These are phyloP conservation scores for Fusarium neocosmosporiellum DNA, from an alignment of 2,329 filamentous ascomycete species.

Conservation along the genomic window DNA sequence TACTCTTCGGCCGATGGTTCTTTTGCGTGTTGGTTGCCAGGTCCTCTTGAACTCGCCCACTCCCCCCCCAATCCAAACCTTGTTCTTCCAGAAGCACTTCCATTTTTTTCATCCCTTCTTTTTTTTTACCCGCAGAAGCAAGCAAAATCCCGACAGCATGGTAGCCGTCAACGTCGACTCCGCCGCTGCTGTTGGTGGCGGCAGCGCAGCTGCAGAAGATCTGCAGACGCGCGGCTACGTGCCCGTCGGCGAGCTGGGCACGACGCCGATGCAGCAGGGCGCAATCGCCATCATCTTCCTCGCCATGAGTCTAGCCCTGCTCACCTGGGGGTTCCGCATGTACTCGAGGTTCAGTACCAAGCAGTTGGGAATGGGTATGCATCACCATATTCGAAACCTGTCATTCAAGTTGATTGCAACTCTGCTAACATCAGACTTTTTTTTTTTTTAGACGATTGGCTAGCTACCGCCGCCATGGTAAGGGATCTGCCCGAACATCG, in stretches of 20 bases:
- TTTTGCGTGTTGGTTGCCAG: background rate
- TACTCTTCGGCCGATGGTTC: background rate
- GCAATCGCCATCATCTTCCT: conserved; percentile 36
- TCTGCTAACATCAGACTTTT: conserved; percentile 4
- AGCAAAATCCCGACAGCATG: background rate
- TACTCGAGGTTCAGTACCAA: conserved; percentile 33
- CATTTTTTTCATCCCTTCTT: background rate
- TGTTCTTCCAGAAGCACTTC: background rate
- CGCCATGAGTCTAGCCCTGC: conserved; percentile 27
- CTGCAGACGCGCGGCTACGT: background rate
- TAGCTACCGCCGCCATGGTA: conserved; percentile 33
- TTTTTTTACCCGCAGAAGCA: background rate
- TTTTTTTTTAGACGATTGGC: conserved; percentile 33
- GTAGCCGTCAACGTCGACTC: background rate
- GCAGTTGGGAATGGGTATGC: conserved; percentile 32
- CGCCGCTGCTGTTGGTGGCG: background rate
- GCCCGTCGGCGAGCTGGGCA: background rate
- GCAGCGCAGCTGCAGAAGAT: background rate
- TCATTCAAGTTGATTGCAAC: background rate
- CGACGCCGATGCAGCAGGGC: conserved; percentile 30
- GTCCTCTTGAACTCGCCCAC: background rate
- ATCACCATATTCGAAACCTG: background rate
- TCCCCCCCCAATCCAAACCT: too few species aligned
- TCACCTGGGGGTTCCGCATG: conserved; percentile 26
- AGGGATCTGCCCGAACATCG: background rate